These are phyloP conservation scores for Priceomyces medius DNA, from an alignment of 805 yeast genomes.

Conservation along the genomic window DNA sequence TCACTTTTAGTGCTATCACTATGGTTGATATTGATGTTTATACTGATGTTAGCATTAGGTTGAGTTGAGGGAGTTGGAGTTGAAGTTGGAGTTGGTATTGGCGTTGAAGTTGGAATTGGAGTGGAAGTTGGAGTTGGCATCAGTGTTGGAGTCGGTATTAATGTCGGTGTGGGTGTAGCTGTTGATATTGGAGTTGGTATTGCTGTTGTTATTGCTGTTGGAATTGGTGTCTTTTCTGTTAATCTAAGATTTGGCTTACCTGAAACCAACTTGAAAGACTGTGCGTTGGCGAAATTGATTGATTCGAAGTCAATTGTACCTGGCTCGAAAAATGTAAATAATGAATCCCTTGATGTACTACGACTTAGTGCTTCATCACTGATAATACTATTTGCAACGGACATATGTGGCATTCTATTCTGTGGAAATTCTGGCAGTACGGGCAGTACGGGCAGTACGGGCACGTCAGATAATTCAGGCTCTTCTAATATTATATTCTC, in stretches of 20 bases:
- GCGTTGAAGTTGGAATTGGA: too few relatives aligned
- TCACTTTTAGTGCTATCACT: neutral
- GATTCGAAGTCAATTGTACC: slow-evolving; percentile 1
- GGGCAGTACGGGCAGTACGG: too few relatives aligned
- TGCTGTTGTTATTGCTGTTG: neutral
- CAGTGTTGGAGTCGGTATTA: too few relatives aligned
- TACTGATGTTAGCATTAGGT: too few relatives aligned
- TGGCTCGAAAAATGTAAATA: neutral
- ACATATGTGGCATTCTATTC: neutral
- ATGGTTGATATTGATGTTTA: neutral
- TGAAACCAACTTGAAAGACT: neutral
- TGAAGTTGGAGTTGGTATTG: too few relatives aligned
- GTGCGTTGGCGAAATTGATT: slow-evolving; percentile 2
- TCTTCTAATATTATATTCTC: neutral
- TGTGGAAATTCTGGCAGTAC: too few relatives aligned
- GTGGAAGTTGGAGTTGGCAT: too few relatives aligned
- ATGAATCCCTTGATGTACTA: slow-evolving; percentile 4
- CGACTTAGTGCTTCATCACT: slow-evolving; percentile 5
- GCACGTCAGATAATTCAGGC: neutral
- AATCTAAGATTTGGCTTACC: neutral
- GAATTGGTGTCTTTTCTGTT: neutral
- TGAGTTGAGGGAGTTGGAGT: too few relatives aligned
- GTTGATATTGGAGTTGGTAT: too few relatives aligned
- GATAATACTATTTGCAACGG: neutral
- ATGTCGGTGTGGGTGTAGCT: too few relatives aligned